Base-by-base conservation (phyloP, 352 stramenopile species). In the Blastocystis sp. region DNA sequence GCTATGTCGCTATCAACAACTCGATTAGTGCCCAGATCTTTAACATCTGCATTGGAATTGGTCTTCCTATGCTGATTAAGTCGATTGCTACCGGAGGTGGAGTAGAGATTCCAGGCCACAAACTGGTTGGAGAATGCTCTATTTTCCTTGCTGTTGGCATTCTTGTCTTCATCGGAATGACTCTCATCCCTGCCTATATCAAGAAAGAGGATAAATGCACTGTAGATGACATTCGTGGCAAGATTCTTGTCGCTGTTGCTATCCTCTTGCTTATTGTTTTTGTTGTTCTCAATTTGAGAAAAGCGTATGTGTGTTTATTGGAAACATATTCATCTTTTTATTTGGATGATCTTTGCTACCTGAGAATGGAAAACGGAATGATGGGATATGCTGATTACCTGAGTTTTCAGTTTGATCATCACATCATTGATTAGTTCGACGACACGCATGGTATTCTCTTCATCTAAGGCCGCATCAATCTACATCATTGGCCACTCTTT, bases 381-480 rank as follows among this genome's bases (percentile, higher is more conserved):
- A 59, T 79, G 68, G 7, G 68, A 79, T 9, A 79, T 79, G 41
- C 68, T 62, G 9, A 79, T 15, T 11, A 79, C 68, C 37, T 79
- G 68, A 18, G 26, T 79, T 8, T 61, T 61, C 6, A 79, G 41
- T 39, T 29, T 43, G 13, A 61, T 34, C 0, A 61, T 43, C 11
- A 62, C 50, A 20, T 79, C 68, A 18, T 79, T 56, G 50, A 79
- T 79, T 47, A 79, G 68, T 41, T 20, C 23, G 3, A 79, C 68
- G 5, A 79, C 43, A 9, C 68, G 68, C n/a, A 20, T n/a, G 7
- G 68, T 56, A 34, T 79, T 79, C 37, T 79, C 68, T 15, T 79
- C 68, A 34, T 79, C 68, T 9, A 79, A 41, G 13, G 68, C 68
- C 5, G 68, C 68, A 34, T 79, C 68, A 47, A 79, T 62, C 68